Percentiles rank a stretch among this genome's conserved stretches.
These are phyloP conservation scores for Ceratobasidium sp. DNA, from an alignment of 1,284 basidiomycete species.

Conservation along the genomic window DNA sequence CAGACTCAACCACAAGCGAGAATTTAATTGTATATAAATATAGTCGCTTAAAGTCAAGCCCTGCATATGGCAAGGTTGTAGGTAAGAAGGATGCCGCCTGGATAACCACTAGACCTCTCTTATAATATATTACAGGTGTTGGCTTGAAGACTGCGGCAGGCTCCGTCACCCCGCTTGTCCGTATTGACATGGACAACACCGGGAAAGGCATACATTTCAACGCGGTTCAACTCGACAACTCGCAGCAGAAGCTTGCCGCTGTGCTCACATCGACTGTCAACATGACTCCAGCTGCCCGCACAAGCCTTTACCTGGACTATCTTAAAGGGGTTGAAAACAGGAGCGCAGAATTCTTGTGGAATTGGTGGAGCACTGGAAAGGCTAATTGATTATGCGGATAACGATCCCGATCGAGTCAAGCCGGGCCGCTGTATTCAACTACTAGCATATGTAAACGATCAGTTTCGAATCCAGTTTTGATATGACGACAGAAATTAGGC, in stretches of 20 bases:
- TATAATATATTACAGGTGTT: not conserved
- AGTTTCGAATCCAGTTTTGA: too few species aligned
- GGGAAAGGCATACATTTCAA: slow-evolving; percentile 1
- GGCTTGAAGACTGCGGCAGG: not conserved
- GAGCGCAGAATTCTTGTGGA: not conserved
- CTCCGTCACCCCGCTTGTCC: not conserved
- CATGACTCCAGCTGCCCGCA: not conserved
- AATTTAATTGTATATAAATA: not conserved
- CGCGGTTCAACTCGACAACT: not conserved
- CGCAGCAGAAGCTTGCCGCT: not conserved
- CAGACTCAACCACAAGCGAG: not conserved
- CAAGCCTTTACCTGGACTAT: not conserved
- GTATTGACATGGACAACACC: slow-evolving; percentile 1
- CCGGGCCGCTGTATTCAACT: too few species aligned
- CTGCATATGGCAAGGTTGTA: not conserved
- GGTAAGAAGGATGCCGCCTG: not conserved
- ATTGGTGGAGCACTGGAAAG: not conserved
- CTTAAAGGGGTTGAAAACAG: not conserved
- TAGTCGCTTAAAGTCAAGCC: not conserved
- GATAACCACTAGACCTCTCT: too few species aligned
- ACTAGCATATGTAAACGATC: too few species aligned
- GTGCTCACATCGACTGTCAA: not conserved
- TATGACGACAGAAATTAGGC: too few species aligned
- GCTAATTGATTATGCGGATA: not conserved
- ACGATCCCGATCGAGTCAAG: too few species aligned